These are phyloP conservation scores for Macrophomina pseudophaseolina DNA, from an alignment of 2,329 filamentous ascomycete species.

Conservation along the genomic window DNA sequence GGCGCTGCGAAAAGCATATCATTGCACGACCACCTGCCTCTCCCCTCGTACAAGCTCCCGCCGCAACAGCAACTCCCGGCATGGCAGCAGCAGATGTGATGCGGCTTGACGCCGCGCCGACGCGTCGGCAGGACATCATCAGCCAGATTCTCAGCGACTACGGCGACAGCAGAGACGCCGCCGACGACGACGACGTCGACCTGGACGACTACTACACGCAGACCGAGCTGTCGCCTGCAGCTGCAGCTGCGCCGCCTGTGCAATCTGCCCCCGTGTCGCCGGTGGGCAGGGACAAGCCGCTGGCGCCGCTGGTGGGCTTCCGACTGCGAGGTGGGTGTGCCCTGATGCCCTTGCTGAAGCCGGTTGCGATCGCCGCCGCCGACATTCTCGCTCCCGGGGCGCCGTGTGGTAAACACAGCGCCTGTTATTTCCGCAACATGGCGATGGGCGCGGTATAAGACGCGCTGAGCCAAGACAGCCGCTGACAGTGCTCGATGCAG, in stretches of 20 bases:
- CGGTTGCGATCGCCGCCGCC: constrained; percentile 12
- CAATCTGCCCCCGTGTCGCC: constrained; percentile 16
- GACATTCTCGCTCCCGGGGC: constrained; percentile 13
- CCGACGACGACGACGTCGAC: constrained; percentile 17
- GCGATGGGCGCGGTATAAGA: constrained; percentile 15
- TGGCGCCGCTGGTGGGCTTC: constrained; percentile 18
- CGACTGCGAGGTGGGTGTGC: constrained; percentile 24
- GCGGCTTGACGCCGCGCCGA: constrained; percentile 32
- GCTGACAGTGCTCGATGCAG: constrained; percentile 19
- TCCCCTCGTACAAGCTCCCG: constrained; percentile 1
- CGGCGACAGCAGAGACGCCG: constrained; percentile 28
- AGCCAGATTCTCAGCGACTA: constrained; percentile 47
- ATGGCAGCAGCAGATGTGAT: constrained; percentile 28
- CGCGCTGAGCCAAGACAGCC: neutral
- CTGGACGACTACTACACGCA: constrained; percentile 25
- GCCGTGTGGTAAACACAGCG: constrained; percentile 6
- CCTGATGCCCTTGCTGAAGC: constrained; percentile 7
- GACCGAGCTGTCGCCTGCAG: neutral
- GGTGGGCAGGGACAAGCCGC: constrained; percentile 13
- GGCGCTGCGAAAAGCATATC: constrained; percentile 8
- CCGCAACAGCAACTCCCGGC: constrained; percentile 27
- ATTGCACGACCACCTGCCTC: constrained; percentile 11
- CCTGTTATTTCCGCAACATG: constrained; percentile 10
- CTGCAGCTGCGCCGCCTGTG: constrained; percentile 6
- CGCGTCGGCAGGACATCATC: constrained; percentile 44